Conservation (phyloP, 1,139 yeast species). For the Scheffersomyces parashehatae region DNA sequence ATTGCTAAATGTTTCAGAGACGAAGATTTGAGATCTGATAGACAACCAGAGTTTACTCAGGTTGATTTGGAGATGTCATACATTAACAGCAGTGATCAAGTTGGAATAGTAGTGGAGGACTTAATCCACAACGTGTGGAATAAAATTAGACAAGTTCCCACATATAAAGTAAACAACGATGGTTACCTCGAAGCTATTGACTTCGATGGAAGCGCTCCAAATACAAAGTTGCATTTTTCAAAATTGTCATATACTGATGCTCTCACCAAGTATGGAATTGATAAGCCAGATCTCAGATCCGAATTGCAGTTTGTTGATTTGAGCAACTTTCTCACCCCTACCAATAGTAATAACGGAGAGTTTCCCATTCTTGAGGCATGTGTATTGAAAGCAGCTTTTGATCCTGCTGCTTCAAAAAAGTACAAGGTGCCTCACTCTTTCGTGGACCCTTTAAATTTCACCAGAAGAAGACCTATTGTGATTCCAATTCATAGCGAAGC, state of each 20-base stretch:
- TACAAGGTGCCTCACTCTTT: slow-evolving; percentile 38
- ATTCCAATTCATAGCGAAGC: slow-evolving; percentile 44
- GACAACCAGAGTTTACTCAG: slow-evolving; percentile 98
- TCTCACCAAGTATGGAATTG: slow-evolving; percentile 77
- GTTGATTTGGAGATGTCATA: slow-evolving; percentile 92
- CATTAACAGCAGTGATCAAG: slow-evolving; percentile 64
- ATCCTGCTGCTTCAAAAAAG: slow-evolving; percentile 21
- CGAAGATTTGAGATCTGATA: slow-evolving; percentile 89
- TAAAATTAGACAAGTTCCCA: slow-evolving; percentile 37
- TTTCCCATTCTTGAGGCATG: slow-evolving; percentile 75
- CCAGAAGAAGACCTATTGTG: slow-evolving; percentile 60
- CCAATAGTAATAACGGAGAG: slow-evolving; percentile 30
- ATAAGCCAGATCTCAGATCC: slow-evolving; percentile 88
- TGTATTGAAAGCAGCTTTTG: slow-evolving; percentile 54
- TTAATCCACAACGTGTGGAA: slow-evolving; percentile 60
- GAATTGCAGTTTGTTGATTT: slow-evolving; percentile 52
- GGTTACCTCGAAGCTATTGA: slow-evolving; percentile 24
- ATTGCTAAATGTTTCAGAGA: slow-evolving; percentile 93
- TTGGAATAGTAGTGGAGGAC: slow-evolving; percentile 62
- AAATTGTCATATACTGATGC: slow-evolving; percentile 68
- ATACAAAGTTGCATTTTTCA: slow-evolving; percentile 29
- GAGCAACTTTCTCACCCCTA: slow-evolving; percentile 37
- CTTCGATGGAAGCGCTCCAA: slow-evolving; percentile 10
- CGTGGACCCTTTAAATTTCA: slow-evolving; percentile 48
- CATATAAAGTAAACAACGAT: slow-evolving; percentile 31